A percentile compares a stretch with the other conserved stretches of the same genome.
These are phyloP conservation scores for Coemansia sp. DNA, from an alignment of 192 early-diverging fungal species.

Conservation along the genomic window DNA sequence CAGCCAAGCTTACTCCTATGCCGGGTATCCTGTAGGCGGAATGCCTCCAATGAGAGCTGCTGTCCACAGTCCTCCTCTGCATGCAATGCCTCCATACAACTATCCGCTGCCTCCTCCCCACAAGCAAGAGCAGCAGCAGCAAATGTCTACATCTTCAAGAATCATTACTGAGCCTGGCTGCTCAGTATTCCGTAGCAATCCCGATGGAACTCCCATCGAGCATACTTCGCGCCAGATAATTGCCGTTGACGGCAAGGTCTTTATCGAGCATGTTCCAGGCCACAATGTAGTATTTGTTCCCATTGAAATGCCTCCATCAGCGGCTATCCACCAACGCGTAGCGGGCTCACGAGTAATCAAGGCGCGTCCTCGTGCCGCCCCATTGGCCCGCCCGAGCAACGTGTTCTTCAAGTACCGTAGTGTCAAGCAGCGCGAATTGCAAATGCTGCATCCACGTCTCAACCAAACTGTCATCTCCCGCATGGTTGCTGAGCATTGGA, in stretches of 20 bases:
- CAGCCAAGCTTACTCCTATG: background rate
- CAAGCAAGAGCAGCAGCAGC: conserved; percentile 13
- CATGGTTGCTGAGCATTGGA: conserved; percentile 55
- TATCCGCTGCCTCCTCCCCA: background rate
- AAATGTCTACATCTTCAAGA: conserved; percentile 24
- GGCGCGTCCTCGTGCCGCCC: conserved; percentile 1
- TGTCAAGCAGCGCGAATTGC: conserved; percentile 43
- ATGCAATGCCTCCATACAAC: background rate
- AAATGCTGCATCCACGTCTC: conserved; percentile 37
- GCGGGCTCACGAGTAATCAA: conserved; percentile 19
- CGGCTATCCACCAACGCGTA: conserved; percentile 11
- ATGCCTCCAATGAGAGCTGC: conserved; percentile 1
- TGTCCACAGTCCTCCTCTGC: background rate
- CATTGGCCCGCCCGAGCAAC: conserved; percentile 44
- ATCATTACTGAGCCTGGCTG: conserved; percentile 39
- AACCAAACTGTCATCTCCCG: conserved; percentile 54
- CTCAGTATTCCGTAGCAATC: conserved; percentile 26
- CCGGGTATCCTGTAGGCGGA: background rate
- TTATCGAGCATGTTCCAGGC: conserved; percentile 37
- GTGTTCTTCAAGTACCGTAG: conserved; percentile 57
- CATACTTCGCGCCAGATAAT: conserved; percentile 38
- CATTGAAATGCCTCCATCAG: conserved; percentile 5
- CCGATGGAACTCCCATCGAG: conserved; percentile 13
- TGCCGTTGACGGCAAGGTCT: conserved; percentile 34
- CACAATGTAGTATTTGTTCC: conserved; percentile 47